Conservation (phyloP, 2,329 filamentous ascomycete species). For the Talaromyces islandicus region DNA sequence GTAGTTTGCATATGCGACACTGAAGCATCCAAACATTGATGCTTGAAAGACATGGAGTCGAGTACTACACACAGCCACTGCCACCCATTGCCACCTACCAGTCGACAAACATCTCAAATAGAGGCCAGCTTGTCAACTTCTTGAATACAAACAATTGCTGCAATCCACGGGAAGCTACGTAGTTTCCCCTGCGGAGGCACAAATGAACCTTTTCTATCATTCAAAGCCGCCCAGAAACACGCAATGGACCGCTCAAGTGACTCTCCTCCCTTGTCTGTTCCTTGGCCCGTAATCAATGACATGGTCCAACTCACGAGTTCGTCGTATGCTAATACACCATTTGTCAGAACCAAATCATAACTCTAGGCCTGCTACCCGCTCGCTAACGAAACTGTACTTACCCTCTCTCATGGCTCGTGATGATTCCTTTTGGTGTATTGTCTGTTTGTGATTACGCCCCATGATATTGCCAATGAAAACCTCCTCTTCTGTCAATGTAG, state of each 20-base stretch:
- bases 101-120: neutral
- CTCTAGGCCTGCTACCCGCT: too few species aligned
- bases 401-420: slow-evolving; percentile 19
- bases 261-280: slow-evolving; percentile 14
- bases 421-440: slow-evolving; percentile 16
- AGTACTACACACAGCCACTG: neutral
- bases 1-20: too few species aligned
- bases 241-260: slow-evolving; percentile 22
- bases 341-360: neutral
- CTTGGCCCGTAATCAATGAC: slow-evolving; percentile 16
- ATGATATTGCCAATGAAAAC: slow-evolving; percentile 55
- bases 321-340: slow-evolving; percentile 16
- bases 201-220: neutral
- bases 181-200: slow-evolving; percentile 11
- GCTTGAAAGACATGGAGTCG: too few species aligned
- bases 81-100: neutral
- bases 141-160: slow-evolving; percentile 18
- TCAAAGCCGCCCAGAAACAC: slow-evolving; percentile 17
- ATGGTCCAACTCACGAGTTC: slow-evolving; percentile 16
- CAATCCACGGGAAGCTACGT: slow-evolving; percentile 20
- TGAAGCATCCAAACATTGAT: too few species aligned
- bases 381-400: slow-evolving; percentile 1
- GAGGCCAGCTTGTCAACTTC: slow-evolving; percentile 16
- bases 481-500: slow-evolving; percentile 45
- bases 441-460: slow-evolving; percentile 18